Conservation (phyloP, 2,329 filamentous ascomycete genomes). For the Exophiala lecanii-corni region DNA sequence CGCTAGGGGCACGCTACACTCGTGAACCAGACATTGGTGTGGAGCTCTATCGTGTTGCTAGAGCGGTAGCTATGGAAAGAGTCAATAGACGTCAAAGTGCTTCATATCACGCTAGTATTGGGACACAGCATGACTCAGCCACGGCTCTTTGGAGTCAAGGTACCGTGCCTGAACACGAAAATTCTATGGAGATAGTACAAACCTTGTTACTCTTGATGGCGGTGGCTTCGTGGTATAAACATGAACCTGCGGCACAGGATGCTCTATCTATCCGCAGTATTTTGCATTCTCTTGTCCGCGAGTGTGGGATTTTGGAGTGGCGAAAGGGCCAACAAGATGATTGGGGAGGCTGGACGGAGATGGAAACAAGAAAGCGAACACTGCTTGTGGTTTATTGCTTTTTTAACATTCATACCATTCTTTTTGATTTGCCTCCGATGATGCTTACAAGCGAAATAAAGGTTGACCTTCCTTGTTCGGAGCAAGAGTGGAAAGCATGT, state of each 20-base stretch:
- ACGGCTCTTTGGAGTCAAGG: conserved; percentile 16
- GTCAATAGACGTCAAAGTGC: conserved; percentile 19
- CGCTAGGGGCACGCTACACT: conserved; percentile 26
- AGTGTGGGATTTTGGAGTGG: conserved; percentile 23
- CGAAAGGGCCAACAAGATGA: conserved; percentile 12
- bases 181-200: conserved; percentile 25
- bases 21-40: conserved; percentile 26
- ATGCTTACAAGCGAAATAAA: conserved; percentile 36
- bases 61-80: conserved; percentile 24
- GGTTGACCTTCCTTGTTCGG: conserved; percentile 36
- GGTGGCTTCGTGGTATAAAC: conserved; percentile 29
- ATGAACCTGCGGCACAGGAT: conserved; percentile 25
- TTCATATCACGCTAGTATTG: conserved; percentile 18
- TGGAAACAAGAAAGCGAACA: conserved; percentile 34
- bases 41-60: conserved; percentile 22
- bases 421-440: conserved; percentile 37
- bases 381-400: conserved; percentile 37
- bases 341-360: conserved; percentile 36
- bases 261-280: conserved; percentile 28
- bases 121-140: conserved; percentile 19
- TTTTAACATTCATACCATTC: conserved; percentile 36
- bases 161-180: conserved; percentile 12
- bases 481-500: conserved; percentile 33
- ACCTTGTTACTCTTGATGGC: conserved; percentile 26
- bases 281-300: conserved; percentile 25